Conservation (phyloP, 345 rosid genomes). For the Ceriops zippeliana region DNA sequence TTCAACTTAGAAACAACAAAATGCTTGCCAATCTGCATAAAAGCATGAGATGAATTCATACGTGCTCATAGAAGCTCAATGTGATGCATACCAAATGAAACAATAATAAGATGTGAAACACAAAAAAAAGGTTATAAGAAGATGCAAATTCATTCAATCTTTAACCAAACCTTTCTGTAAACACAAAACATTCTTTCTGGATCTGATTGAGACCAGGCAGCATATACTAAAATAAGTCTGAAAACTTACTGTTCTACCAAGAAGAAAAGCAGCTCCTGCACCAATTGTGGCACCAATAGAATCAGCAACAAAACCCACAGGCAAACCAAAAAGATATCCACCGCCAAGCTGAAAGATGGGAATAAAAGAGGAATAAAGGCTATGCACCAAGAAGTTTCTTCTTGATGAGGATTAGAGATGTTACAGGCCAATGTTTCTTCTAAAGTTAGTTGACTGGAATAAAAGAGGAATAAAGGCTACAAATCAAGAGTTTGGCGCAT, state of each 20-base stretch:
- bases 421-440: neutral
- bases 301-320: slow-evolving; percentile 90
- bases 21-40: slow-evolving; percentile 67
- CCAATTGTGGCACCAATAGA: slow-evolving; percentile 92
- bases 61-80: neutral
- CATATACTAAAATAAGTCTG: neutral
- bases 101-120: neutral
- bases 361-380: neutral
- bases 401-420: neutral
- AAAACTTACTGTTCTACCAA: slow-evolving; percentile 71
- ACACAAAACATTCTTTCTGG: neutral
- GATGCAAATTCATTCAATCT: neutral
- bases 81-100: neutral
- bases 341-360: slow-evolving; percentile 82
- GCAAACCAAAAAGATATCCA: slow-evolving; percentile 94
- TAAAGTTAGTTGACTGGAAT: neutral
- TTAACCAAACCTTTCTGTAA: neutral
- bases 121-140: neutral
- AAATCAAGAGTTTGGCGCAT: neutral
- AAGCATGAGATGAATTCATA: slow-evolving; percentile 13
- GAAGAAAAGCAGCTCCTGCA: slow-evolving; percentile 90
- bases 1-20: slow-evolving; percentile 81
- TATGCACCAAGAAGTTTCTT: no score
- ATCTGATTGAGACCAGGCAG: neutral
- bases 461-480: neutral